phyloP scores from a whole-genome alignment of 495 filamentous ascomycete species.

The Daldinia vernicosa region DNA sequence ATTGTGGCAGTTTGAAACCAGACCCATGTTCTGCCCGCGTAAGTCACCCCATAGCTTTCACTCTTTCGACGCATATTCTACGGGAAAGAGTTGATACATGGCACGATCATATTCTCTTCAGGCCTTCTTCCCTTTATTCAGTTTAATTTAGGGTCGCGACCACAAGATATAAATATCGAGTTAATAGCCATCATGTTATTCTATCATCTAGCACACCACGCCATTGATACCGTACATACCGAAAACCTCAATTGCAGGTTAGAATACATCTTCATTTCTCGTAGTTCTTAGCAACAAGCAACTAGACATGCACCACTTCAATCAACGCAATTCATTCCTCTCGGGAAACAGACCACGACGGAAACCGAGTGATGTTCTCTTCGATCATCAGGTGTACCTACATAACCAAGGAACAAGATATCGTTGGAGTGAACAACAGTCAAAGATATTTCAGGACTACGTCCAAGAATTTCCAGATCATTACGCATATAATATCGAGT shows the following conservation, averaged over 20 bases:
- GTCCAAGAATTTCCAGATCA: not conserved
- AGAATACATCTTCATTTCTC: not conserved
- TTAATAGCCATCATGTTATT: not conserved
- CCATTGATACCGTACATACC: not conserved
- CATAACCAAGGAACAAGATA: not conserved
- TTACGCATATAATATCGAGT: not conserved
- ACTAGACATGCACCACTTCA: not conserved
- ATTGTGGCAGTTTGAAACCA: not conserved
- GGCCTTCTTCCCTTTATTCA: not conserved
- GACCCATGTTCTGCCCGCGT: not conserved
- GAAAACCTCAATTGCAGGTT: not conserved
- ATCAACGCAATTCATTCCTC: not conserved
- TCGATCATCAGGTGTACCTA: not conserved
- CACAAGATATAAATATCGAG: not conserved
- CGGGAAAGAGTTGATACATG: not conserved
- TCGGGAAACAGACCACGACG: not conserved
- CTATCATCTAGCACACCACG: not conserved
- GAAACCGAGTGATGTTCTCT: not conserved
- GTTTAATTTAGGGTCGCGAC: not conserved
- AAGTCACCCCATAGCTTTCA: not conserved
- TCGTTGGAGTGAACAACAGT: not conserved
- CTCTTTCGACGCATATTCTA: not conserved
- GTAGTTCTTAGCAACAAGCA: not conserved
- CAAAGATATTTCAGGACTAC: not conserved
- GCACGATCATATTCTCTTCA: not conserved